phyloP scores from a whole-genome alignment of 768 basidiomycete genomes.

The Leucosporidium creatinivorum region DNA sequence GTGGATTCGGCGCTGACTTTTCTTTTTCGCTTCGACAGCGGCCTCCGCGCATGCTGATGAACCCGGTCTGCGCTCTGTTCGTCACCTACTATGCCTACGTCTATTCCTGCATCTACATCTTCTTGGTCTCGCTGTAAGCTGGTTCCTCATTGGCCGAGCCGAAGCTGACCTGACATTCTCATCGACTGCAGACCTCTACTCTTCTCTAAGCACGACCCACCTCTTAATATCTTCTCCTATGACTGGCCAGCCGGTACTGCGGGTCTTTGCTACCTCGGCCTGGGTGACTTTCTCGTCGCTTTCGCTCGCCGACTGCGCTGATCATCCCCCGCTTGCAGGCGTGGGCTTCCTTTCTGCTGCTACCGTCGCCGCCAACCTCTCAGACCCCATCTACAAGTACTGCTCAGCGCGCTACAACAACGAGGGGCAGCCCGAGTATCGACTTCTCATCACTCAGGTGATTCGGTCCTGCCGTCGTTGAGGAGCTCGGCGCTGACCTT shows the following conservation, averaged over 20 bases:
- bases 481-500: background rate
- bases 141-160: too few species aligned
- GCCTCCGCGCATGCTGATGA: slow-evolving; percentile 10
- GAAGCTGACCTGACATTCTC: too few species aligned
- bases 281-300: background rate
- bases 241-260: slow-evolving; percentile 1
- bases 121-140: slow-evolving; percentile 1
- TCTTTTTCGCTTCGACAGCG: background rate
- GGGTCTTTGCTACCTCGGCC: slow-evolving; percentile 3
- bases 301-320: background rate
- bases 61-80: slow-evolving; percentile 9
- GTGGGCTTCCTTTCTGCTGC: slow-evolving; percentile 7
- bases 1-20: too few species aligned
- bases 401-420: background rate
- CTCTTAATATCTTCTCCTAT: background rate
- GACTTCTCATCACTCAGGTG: slow-evolving; percentile 11
- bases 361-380: background rate
- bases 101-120: slow-evolving; percentile 14
- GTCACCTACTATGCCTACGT: slow-evolving; percentile 10
- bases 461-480: background rate
- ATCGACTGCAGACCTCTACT: slow-evolving; percentile 2
- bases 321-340: background rate
- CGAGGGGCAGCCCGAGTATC: slow-evolving; percentile 9
- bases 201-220: background rate
- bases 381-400: slow-evolving; percentile 1